phyloP scores from a whole-genome alignment of 176 grass and related monocot species.

The Saccharum spontaneum region DNA sequence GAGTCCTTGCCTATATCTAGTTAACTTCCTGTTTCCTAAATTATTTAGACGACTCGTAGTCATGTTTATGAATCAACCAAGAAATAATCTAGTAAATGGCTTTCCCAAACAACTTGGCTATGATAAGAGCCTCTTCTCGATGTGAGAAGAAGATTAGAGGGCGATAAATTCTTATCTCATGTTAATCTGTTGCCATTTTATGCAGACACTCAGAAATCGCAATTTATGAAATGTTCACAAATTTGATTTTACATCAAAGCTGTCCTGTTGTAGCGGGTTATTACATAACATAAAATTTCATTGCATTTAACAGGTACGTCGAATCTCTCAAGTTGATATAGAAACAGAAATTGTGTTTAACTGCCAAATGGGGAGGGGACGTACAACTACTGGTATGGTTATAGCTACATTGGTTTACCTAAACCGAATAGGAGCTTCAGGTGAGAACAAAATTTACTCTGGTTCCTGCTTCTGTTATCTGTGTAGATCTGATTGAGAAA shows the following conservation, averaged over 20 bases:
- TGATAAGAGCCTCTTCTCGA: not conserved
- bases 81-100: not conserved
- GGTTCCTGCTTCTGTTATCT: constrained; percentile 10
- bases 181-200: not conserved
- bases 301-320: constrained; percentile 66
- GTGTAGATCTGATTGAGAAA: constrained; percentile 22
- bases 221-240: not conserved
- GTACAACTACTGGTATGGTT: constrained; percentile 99
- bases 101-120: not conserved
- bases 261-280: not conserved
- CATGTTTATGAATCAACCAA: not conserved
- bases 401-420: constrained; percentile 98
- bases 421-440: constrained; percentile 88
- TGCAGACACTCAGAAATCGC: constrained; percentile 15
- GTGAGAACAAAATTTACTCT: constrained; percentile 42
- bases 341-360: constrained; percentile 99
- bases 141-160: not conserved
- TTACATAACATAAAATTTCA: constrained; percentile 20
- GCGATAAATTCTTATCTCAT: not conserved
- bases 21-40: not conserved
- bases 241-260: constrained; percentile 11
- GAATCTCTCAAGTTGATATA: constrained; percentile 81
- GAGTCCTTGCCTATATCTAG: not conserved
- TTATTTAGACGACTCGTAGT: not conserved
- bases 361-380: constrained; percentile 97